These are phyloP conservation scores for Erythrophleum ivorense DNA, from an alignment of 331 rosid genomes.

Conservation along the genomic window DNA sequence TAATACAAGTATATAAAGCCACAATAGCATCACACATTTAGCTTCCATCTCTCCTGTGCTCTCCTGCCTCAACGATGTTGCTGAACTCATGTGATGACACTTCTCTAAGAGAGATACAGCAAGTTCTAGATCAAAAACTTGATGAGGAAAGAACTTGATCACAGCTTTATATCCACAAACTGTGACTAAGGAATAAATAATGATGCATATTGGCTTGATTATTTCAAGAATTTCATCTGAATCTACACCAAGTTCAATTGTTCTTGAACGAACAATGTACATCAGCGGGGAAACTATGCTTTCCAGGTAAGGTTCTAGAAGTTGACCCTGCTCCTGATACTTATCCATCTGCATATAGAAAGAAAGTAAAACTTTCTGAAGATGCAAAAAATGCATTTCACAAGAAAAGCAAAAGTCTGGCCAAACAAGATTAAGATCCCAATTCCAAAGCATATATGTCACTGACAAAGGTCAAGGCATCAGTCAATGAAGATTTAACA, in stretches of 20 bases:
- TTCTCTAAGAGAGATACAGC: conserved; percentile 87
- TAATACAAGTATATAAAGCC: conserved; percentile 90
- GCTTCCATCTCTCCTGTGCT: conserved; percentile 98
- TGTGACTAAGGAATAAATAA: conserved; percentile 70
- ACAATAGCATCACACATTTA: conserved; percentile 85
- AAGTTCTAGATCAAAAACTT: conserved; percentile 94
- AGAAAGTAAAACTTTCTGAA: conserved; percentile 25
- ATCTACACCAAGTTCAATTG: conserved; percentile 64
- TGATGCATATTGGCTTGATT: conserved; percentile 81
- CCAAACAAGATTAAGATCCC: neutral
- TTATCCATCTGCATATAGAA: conserved; percentile 77
- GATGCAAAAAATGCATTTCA: neutral
- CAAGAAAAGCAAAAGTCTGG: neutral
- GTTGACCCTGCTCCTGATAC: conserved; percentile 95
- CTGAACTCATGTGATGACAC: conserved; percentile 68
- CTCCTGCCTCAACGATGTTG: conserved; percentile 71
- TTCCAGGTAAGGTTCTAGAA: conserved; percentile 92
- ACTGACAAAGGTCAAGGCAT: neutral
- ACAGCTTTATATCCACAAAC: conserved; percentile 95
- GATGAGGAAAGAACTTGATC: conserved; percentile 89
- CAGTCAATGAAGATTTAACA: neutral
- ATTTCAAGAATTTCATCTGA: conserved; percentile 70
- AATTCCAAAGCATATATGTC: neutral
- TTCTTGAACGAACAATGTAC: conserved; percentile 73
- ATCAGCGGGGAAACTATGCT: conserved; percentile 82